These are phyloP conservation scores for Phaeosphaeriaceae sp. DNA, from an alignment of 2,329 filamentous ascomycete genomes.

Conservation along the genomic window DNA sequence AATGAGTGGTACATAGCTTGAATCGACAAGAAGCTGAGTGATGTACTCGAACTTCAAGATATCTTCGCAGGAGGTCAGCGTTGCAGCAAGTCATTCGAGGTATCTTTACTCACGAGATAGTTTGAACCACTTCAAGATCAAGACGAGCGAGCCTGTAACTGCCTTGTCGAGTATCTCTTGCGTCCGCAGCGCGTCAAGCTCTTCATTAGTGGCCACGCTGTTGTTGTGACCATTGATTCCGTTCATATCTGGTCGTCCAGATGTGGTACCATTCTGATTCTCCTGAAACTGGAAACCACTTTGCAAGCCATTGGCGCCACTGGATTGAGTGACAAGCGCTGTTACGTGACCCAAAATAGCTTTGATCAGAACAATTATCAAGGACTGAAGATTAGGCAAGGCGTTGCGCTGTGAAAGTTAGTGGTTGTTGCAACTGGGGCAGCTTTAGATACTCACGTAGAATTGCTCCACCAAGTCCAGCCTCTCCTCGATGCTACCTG, in stretches of 20 bases:
- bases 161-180: slow-evolving; percentile 92
- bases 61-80: slow-evolving; percentile 60
- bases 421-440: not conserved
- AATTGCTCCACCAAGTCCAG: slow-evolving; percentile 79
- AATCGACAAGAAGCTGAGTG: slow-evolving; percentile 90
- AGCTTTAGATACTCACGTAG: slow-evolving; percentile 70
- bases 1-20: slow-evolving; percentile 91
- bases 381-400: slow-evolving; percentile 85
- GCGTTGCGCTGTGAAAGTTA: slow-evolving; percentile 68
- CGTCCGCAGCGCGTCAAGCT: slow-evolving; percentile 79
- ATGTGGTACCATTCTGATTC: slow-evolving; percentile 47
- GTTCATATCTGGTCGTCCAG: slow-evolving; percentile 40
- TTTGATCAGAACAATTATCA: slow-evolving; percentile 91
- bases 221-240: slow-evolving; percentile 39
- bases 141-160: slow-evolving; percentile 83
- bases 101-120: slow-evolving; percentile 74
- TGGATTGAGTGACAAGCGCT: slow-evolving; percentile 72
- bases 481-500: slow-evolving; percentile 66
- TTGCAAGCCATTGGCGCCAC: slow-evolving; percentile 57
- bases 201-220: slow-evolving; percentile 61
- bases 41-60: slow-evolving; percentile 95
- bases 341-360: slow-evolving; percentile 88
- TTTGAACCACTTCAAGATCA: slow-evolving; percentile 97
- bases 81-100: not conserved
- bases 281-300: slow-evolving; percentile 55